Evolutionary conservation across 2,329 filamentous ascomycete genomes (phyloP).

Genomic region (Penicillium brevicompactum): DNA sequence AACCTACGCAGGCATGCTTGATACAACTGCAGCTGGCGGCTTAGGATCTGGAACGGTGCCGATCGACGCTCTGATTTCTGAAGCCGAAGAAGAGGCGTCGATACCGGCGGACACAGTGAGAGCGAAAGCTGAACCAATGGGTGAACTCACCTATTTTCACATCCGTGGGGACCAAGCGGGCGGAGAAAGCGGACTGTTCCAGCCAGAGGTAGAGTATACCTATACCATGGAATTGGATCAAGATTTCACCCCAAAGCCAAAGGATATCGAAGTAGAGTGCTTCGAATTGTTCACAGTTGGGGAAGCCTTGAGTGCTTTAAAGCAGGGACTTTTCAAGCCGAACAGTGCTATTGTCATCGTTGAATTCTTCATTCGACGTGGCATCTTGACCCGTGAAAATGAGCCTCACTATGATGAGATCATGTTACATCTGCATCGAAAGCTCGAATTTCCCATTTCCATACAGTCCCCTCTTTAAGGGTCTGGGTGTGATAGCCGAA

Average conservation of each 20-base stretch:
- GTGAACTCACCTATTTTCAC: neutral
- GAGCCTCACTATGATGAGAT: conserved; percentile 35
- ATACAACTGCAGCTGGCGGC: conserved; percentile 25
- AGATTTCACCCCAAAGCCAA: conserved; percentile 24
- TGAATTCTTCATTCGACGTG: conserved; percentile 37
- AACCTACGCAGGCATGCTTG: conserved; percentile 36
- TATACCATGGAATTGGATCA: conserved; percentile 35
- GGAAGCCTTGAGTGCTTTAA: conserved; percentile 29
- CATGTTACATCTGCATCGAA: conserved; percentile 31
- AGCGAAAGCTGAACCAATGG: neutral
- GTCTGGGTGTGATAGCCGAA: too few relatives aligned
- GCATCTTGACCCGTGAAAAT: conserved; percentile 31
- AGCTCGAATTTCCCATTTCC: neutral
- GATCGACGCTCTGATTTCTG: neutral
- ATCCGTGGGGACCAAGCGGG: conserved; percentile 8
- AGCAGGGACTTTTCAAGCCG: conserved; percentile 30
- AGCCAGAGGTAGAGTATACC: conserved; percentile 36
- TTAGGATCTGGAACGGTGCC: conserved; percentile 9
- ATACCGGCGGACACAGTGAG: neutral
- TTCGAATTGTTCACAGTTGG: conserved; percentile 31
- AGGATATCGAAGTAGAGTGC: conserved; percentile 32
- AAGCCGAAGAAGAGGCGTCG: neutral
- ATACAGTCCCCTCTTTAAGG: neutral
- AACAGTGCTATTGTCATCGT: conserved; percentile 36
- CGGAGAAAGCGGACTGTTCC: conserved; percentile 20